These are phyloP conservation scores for Ustilago curta DNA, from an alignment of 1,284 basidiomycete genomes.

Conservation along the genomic window DNA sequence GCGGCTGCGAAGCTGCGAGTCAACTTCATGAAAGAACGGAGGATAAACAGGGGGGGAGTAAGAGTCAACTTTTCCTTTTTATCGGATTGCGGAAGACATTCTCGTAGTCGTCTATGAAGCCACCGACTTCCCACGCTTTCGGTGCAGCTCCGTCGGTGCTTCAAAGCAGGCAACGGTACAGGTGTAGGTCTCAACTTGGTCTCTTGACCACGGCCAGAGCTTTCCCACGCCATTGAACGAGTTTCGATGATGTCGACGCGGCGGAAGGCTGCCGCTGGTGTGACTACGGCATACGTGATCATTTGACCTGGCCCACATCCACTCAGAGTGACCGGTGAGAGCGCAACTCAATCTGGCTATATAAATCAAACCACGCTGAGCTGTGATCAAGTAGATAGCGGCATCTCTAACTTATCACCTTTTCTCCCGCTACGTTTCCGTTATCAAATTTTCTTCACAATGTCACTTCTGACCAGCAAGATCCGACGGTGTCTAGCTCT, in stretches of 20 bases:
- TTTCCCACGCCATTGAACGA: conserved; percentile 6
- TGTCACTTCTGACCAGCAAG: background rate
- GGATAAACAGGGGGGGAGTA: no score
- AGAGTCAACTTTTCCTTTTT: background rate
- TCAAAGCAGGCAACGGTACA: background rate
- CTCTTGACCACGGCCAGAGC: background rate
- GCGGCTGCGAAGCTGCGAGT: no score
- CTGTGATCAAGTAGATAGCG: no score
- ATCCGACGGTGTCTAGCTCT: conserved; percentile 1
- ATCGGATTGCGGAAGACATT: background rate
- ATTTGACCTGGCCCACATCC: background rate
- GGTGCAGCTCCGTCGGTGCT: background rate
- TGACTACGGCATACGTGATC: background rate
- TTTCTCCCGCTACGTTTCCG: background rate
- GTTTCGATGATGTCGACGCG: background rate
- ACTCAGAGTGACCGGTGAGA: background rate
- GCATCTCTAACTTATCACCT: background rate
- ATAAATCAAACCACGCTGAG: no score
- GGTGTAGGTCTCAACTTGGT: background rate
- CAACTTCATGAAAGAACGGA: background rate
- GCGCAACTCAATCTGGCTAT: background rate
- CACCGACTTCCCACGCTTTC: conserved; percentile 2
- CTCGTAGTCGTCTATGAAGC: conserved; percentile 3
- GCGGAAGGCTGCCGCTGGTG: background rate
- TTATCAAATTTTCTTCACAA: background rate